Evolutionary conservation across 495 filamentous ascomycete genomes (phyloP), one percentile per base, ranked within the genome.

Genomic region (Neurospora cerealis): DNA sequence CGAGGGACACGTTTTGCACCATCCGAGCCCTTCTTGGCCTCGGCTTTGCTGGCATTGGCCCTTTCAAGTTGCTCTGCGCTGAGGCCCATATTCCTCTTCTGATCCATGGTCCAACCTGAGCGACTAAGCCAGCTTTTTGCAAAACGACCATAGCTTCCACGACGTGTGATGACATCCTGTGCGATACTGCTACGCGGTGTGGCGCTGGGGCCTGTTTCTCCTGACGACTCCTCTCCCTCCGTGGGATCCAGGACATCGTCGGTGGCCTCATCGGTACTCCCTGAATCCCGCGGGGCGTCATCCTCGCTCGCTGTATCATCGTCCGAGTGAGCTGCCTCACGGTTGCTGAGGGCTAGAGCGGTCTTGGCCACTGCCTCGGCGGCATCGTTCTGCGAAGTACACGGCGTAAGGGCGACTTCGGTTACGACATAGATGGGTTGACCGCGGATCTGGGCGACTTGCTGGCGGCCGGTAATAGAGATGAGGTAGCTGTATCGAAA

Each of bases 91-190:
- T 80, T 84, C 70, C 87, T 83, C 74, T 87, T 83, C 71, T 85
- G 86, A 74, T 89, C 89, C 76, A 82, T 82, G 70, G 88, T 90
- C 91, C 94, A 92, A 3, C 92, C 94, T 70, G 89, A 91, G 75
- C 87, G 89, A 15, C 92, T 95, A 75, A 98, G 93, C 95, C 96
- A 98, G 75, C 89, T 90, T 74, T 93, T 88, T 0, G 95, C 93
- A 80, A 97, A 97, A 32, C 92, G 85, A 2, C 95, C 95, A 81
- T 97, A 97, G 46, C 87, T 88, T 1, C 94, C 92, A 72, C 88
- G 91, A 73, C 88, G 90, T 7, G 85, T 87, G 71, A 97, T 92
- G 2, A 97, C 94, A 82, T 97, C 93, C 83, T 96, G 88, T 0
- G 91, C 93, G 72, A 96, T 89, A 72, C 87, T 89, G 36, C 84